Evolutionary conservation across 2,329 filamentous ascomycete species (phyloP).

Genomic region (Exserohilum turcica): DNA sequence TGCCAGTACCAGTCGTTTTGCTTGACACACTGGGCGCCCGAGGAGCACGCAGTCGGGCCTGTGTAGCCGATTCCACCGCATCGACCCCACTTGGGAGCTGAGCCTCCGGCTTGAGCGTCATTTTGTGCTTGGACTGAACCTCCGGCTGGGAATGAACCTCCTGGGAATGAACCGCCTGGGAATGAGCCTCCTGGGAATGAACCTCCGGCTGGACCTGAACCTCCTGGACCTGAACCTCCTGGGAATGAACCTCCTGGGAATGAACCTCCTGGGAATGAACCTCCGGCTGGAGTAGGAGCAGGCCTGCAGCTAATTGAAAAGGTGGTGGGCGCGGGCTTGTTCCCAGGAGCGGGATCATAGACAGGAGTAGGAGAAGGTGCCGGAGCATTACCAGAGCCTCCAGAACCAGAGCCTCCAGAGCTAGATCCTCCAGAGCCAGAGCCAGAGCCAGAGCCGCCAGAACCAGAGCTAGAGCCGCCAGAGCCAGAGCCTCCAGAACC

Average conservation of each 20-base stretch:
- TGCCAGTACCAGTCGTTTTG: conserved; percentile 56
- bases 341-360: too few relatives aligned
- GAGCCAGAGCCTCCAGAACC: background rate
- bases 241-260: too few relatives aligned
- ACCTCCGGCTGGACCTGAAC: too few relatives aligned
- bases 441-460: conserved; percentile 2
- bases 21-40: conserved; percentile 48
- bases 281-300: conserved; percentile 22
- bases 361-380: background rate
- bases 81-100: conserved; percentile 48
- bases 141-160: too few relatives aligned
- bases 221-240: too few relatives aligned
- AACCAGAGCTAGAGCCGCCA: conserved; percentile 13
- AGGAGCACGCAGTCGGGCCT: conserved; percentile 49
- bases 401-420: background rate
- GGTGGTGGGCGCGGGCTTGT: conserved; percentile 33
- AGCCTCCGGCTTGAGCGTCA: conserved; percentile 22
- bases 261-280: too few relatives aligned
- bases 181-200: too few relatives aligned
- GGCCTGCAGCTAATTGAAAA: too few relatives aligned
- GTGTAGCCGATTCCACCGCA: conserved; percentile 54
- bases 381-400: background rate
- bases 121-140: too few relatives aligned
- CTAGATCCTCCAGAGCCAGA: conserved; percentile 11
- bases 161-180: too few relatives aligned